These are phyloP conservation scores for Mycena haematopus DNA, from an alignment of 768 basidiomycete species.

Conservation along the genomic window DNA sequence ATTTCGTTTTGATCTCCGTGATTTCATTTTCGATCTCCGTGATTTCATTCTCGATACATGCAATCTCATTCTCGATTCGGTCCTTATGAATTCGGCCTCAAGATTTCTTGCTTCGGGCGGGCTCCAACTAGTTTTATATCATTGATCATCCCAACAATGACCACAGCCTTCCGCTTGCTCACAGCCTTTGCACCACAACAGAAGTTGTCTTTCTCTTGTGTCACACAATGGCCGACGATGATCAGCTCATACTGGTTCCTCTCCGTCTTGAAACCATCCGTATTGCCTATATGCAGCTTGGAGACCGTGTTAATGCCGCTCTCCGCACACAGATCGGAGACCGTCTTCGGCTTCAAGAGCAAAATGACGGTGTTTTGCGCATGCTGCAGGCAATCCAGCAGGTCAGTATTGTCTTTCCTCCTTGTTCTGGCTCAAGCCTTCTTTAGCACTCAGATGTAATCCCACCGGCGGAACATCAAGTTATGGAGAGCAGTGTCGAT, in stretches of 20 bases:
- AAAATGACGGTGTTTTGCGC: neutral
- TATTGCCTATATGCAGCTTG: neutral
- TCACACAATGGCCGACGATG: neutral
- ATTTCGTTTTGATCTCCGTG: neutral
- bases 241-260: neutral
- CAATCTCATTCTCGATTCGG: neutral
- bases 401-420: neutral
- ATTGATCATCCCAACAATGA: too few species aligned
- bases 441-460: slow-evolving; percentile 20
- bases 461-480: slow-evolving; percentile 13
- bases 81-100: too few species aligned
- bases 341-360: neutral
- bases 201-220: neutral
- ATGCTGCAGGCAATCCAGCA: neutral
- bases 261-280: neutral
- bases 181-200: neutral
- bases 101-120: neutral
- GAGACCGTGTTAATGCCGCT: neutral
- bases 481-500: slow-evolving; percentile 19
- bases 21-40: neutral
- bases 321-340: neutral
- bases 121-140: too few species aligned
- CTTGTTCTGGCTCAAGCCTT: neutral
- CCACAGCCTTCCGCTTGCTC: too few species aligned
- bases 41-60: neutral